Conservation (phyloP, 305 asterid species). For the Fraxinus sp. region DNA sequence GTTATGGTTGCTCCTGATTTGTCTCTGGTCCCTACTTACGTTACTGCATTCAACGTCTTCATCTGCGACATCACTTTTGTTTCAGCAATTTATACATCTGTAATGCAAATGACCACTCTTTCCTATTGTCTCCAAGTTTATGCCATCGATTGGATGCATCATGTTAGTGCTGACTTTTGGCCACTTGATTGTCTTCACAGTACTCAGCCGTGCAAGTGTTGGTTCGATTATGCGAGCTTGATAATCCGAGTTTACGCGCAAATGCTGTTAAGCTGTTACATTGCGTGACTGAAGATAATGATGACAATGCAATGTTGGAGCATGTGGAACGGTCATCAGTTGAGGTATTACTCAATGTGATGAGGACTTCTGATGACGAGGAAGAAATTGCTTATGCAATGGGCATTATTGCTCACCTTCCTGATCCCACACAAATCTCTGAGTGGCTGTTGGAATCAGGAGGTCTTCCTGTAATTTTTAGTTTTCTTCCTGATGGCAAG, state of each 20-base stretch:
- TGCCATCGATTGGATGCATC: neutral
- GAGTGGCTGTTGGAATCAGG: slow-evolving; percentile 53
- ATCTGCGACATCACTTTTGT: neutral
- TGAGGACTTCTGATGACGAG: slow-evolving; percentile 37
- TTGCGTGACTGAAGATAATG: slow-evolving; percentile 42
- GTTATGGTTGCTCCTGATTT: neutral
- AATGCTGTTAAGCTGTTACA: slow-evolving; percentile 49
- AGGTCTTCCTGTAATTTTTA: slow-evolving; percentile 35
- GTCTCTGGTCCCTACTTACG: neutral
- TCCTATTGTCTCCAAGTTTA: neutral
- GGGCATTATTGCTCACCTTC: slow-evolving; percentile 58
- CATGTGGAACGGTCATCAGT: slow-evolving; percentile 42
- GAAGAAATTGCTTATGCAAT: slow-evolving; percentile 55
- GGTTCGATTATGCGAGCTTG: slow-evolving; percentile 46
- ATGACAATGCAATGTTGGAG: slow-evolving; percentile 34
- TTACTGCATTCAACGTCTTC: neutral
- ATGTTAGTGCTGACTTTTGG: slow-evolving; percentile 20
- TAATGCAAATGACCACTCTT: neutral
- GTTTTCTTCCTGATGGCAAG: slow-evolving; percentile 28
- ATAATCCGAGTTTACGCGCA: slow-evolving; percentile 41
- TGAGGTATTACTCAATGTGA: slow-evolving; percentile 43
- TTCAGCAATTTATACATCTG: neutral
- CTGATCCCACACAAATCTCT: slow-evolving; percentile 41
- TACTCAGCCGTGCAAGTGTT: slow-evolving; percentile 48
- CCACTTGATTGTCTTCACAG: slow-evolving; percentile 36